These are phyloP conservation scores for Orbilia blumenaviensis DNA, from an alignment of 2,329 filamentous ascomycete species.

Conservation along the genomic window DNA sequence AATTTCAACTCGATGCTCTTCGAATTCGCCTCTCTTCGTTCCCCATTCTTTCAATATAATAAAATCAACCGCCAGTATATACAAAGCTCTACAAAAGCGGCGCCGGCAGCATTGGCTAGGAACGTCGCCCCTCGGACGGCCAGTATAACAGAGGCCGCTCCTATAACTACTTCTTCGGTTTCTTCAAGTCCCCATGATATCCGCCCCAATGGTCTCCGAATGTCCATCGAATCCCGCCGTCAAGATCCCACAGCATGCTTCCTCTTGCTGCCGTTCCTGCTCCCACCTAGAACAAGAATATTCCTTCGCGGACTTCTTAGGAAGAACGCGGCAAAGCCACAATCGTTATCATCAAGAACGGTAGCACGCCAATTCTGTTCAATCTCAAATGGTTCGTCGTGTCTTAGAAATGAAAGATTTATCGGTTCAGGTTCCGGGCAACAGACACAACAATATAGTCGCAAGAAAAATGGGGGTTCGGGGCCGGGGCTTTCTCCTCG, in stretches of 20 bases:
- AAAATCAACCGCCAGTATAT: not conserved
- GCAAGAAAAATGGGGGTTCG: not conserved
- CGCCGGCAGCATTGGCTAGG: not conserved
- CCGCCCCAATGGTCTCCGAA: slow-evolving; percentile 52
- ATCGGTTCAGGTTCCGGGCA: not conserved
- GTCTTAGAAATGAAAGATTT: not conserved
- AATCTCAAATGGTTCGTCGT: not conserved
- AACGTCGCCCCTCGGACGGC: not conserved
- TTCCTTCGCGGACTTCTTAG: slow-evolving; percentile 44
- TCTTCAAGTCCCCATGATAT: slow-evolving; percentile 1
- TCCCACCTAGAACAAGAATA: slow-evolving; percentile 36
- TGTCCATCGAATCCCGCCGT: slow-evolving; percentile 45
- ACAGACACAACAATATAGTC: not conserved
- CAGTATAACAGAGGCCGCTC: not conserved
- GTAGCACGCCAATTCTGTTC: slow-evolving; percentile 20
- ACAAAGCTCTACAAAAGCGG: not conserved
- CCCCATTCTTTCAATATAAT: slow-evolving; percentile 14
- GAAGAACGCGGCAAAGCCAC: slow-evolving; percentile 8
- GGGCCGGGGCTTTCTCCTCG: not conserved
- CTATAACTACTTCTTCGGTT: not conserved
- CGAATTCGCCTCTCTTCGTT: slow-evolving; percentile 10
- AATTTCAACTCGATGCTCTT: no score
- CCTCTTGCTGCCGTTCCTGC: slow-evolving; percentile 51
- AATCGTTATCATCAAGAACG: not conserved
- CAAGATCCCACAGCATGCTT: slow-evolving; percentile 46